These are phyloP conservation scores for Penicillium thymicola DNA, from an alignment of 2,329 filamentous ascomycete species.

Conservation along the genomic window DNA sequence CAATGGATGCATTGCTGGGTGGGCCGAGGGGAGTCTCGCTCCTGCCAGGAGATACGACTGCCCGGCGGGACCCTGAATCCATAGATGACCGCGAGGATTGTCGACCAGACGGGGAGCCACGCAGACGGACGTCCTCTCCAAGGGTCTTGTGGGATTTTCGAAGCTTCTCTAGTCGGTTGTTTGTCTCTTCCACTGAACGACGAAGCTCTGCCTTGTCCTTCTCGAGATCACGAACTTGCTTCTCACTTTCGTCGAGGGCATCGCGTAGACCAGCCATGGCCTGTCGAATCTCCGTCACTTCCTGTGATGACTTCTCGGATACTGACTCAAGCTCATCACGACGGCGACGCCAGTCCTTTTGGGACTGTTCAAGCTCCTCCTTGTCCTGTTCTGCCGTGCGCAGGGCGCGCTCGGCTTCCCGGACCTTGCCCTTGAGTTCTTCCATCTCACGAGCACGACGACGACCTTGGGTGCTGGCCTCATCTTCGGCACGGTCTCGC, in stretches of 20 bases:
- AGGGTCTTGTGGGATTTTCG: conserved; percentile 64
- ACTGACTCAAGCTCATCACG: conserved; percentile 72
- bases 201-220: conserved; percentile 75
- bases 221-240: conserved; percentile 77
- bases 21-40: conserved; percentile 38
- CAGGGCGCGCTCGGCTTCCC: conserved; percentile 76
- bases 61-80: conserved; percentile 50
- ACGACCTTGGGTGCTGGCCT: conserved; percentile 73
- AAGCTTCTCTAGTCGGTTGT: conserved; percentile 72
- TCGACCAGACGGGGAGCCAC: conserved; percentile 42
- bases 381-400: conserved; percentile 69
- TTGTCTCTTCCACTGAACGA: conserved; percentile 72
- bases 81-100: conserved; percentile 59
- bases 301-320: conserved; percentile 65
- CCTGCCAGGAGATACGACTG: conserved; percentile 48
- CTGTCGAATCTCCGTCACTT: conserved; percentile 70
- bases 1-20: conserved; percentile 39
- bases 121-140: conserved; percentile 55
- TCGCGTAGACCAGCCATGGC: conserved; percentile 76
- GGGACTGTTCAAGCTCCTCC: conserved; percentile 70
- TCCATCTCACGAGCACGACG: conserved; percentile 79
- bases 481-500: conserved; percentile 86
- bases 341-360: conserved; percentile 70
- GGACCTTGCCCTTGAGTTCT: conserved; percentile 73
- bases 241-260: conserved; percentile 82